These are phyloP conservation scores for Tubosaeta sp. DNA, from an alignment of 768 basidiomycete species.

Conservation along the genomic window DNA sequence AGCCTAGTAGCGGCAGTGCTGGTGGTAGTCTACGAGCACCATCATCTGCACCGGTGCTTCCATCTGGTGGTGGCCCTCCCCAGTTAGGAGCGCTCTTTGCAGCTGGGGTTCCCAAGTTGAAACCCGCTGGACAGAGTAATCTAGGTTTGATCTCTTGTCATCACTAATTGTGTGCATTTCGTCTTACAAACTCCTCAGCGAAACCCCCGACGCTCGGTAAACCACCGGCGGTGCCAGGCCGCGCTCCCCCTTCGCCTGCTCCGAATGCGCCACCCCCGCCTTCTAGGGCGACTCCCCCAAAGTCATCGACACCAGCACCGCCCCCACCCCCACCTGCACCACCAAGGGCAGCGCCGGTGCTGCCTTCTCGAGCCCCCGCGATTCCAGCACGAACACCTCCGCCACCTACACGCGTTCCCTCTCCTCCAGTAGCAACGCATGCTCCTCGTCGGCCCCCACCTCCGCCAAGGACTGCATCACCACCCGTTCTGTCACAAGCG, in stretches of 20 bases:
- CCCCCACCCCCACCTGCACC: conserved; percentile 33
- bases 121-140: conserved; percentile 64
- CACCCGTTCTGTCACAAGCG: conserved; percentile 23
- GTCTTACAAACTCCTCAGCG: conserved; percentile 34
- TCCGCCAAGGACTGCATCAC: conserved; percentile 28
- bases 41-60: conserved; percentile 13
- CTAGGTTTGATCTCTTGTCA: conserved; percentile 40
- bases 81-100: conserved; percentile 85
- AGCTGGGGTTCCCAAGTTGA: conserved; percentile 88
- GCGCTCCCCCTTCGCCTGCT: conserved; percentile 32
- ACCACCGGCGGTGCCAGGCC: conserved; percentile 61
- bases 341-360: conserved; percentile 30
- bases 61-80: conserved; percentile 52
- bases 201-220: conserved; percentile 62
- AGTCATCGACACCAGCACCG: conserved; percentile 30
- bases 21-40: conserved; percentile 32
- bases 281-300: conserved; percentile 27
- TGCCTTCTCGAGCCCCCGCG: conserved; percentile 41
- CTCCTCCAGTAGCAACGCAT: conserved; percentile 20
- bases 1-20: conserved; percentile 40
- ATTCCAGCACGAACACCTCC: conserved; percentile 42
- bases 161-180: conserved; percentile 3
- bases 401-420: conserved; percentile 35
- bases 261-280: conserved; percentile 29
- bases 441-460: conserved; percentile 31